Evolutionary conservation across 2,329 filamentous ascomycete genomes (phyloP).

Genomic region (Scedosporium aurantiacum): DNA sequence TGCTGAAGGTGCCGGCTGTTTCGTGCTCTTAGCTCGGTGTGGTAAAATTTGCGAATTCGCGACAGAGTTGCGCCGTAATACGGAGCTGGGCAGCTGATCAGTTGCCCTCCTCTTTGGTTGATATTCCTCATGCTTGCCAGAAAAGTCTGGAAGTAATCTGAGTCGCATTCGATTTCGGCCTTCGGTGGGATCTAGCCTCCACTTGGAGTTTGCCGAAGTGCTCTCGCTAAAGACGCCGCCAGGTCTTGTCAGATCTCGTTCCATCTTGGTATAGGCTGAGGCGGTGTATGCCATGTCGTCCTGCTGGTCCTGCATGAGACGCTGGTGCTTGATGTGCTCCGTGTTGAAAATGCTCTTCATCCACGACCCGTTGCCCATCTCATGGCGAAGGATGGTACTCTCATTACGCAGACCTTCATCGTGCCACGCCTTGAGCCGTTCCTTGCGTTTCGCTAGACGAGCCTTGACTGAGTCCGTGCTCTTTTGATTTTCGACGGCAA

Average conservation of each 20-base stretch:
- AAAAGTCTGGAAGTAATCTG: conserved; percentile 69
- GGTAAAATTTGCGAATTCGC: background rate
- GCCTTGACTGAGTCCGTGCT: conserved; percentile 64
- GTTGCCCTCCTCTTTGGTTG: conserved; percentile 68
- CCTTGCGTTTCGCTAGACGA: conserved; percentile 64
- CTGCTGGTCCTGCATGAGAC: conserved; percentile 82
- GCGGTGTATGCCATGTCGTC: conserved; percentile 74
- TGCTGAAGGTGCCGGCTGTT: conserved; percentile 8
- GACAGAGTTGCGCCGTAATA: conserved; percentile 7
- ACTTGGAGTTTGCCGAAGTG: conserved; percentile 48
- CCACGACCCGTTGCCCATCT: conserved; percentile 81
- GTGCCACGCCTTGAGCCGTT: conserved; percentile 73
- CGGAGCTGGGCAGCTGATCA: conserved; percentile 17
- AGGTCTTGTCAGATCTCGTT: conserved; percentile 65
- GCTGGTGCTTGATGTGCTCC: conserved; percentile 84
- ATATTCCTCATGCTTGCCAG: conserved; percentile 58
- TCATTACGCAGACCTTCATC: conserved; percentile 57
- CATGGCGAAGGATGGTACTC: conserved; percentile 67
- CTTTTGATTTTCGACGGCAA: conserved; percentile 66
- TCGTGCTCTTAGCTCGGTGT: conserved; percentile 6
- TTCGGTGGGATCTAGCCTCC: conserved; percentile 93
- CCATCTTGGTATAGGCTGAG: conserved; percentile 66
- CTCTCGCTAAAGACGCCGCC: conserved; percentile 65
- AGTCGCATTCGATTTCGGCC: conserved; percentile 91
- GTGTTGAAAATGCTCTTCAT: conserved; percentile 90